Base-by-base conservation (phyloP, 805 yeast species). In the Ogataea degrootiae region DNA sequence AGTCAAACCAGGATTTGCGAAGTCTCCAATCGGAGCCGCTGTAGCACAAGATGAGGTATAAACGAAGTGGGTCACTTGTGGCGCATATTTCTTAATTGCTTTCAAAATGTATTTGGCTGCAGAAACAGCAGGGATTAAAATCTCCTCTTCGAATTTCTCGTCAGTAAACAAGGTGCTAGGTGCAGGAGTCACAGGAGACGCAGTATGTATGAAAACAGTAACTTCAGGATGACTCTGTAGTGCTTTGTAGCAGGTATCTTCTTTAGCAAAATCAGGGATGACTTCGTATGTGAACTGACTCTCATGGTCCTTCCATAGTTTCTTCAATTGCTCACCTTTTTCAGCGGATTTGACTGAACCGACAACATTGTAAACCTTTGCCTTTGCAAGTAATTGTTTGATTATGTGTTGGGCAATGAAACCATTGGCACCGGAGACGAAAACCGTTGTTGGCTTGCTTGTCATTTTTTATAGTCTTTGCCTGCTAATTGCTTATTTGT, bases 41-140 rank as follows among this genome's bases (percentile, higher is more conserved):
- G 81, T 76, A 7, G 79, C 80, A 54, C 71, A 76, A 5, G 79
- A 75, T 3, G 80, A 80, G 0, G 86, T 81, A 16, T 77, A 54
- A 16, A 80, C 81, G 34, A 81, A 75, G 41, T 72, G 67, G 44
- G 71, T 69, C 34, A 77, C 72, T 46, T 71, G 66, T 8, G 76
- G 72, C 15, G 75, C 77, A 52, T 63, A 70, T 31, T 60, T 55
- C 52, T 69, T 63, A 44, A 76, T 67, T 1, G 80, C 71, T 12
- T 65, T 59, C 57, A 82, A 64, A 47, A 79, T 68, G 52, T 74
- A 73, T 39, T 62, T 62, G 7, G 85, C 77, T 43, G 86, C 87
- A 39, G 70, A 59, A 15, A 77, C 71, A 1, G 87, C 85, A 12
- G 87, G 87, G n/a, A 66, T 60, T 22, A 80, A 60, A 58, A 77